These are phyloP conservation scores for Pouteria glomerata DNA, from an alignment of 148 eudicot genomes.

Conservation along the genomic window DNA sequence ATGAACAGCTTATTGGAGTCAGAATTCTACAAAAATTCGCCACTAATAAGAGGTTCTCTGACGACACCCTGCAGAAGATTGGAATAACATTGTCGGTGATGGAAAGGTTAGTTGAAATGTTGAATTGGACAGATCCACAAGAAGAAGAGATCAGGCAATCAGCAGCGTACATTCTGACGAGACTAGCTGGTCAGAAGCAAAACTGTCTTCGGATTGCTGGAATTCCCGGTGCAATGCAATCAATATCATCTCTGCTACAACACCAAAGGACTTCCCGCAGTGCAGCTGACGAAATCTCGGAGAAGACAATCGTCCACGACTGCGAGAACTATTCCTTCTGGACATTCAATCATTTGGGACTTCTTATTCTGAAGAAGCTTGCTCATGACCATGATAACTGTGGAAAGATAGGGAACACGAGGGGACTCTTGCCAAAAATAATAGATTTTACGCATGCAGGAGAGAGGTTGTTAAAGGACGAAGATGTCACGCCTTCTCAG, in stretches of 20 bases:
- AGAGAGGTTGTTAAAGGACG: conserved; percentile 40
- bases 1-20: conserved; percentile 77
- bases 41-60: conserved; percentile 28
- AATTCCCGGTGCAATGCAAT: conserved; percentile 77
- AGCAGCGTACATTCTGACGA: conserved; percentile 52
- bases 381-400: conserved; percentile 77
- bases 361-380: conserved; percentile 61
- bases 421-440: conserved; percentile 61
- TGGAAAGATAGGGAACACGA: conserved; percentile 66
- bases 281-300: conserved; percentile 40
- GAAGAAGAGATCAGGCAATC: conserved; percentile 64
- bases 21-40: conserved; percentile 43
- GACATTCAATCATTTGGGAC: conserved; percentile 57
- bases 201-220: conserved; percentile 68
- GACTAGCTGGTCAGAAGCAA: conserved; percentile 59
- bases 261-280: conserved; percentile 20
- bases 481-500: conserved; percentile 35
- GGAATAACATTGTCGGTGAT: conserved; percentile 46
- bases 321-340: conserved; percentile 41
- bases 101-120: conserved; percentile 74
- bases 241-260: conserved; percentile 68
- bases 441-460: conserved; percentile 55
- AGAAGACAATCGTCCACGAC: conserved; percentile 33
- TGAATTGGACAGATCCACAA: conserved; percentile 67
- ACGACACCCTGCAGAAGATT: conserved; percentile 66